Conservation (phyloP, 345 rosid species). For the Citrus mangshanensis region DNA sequence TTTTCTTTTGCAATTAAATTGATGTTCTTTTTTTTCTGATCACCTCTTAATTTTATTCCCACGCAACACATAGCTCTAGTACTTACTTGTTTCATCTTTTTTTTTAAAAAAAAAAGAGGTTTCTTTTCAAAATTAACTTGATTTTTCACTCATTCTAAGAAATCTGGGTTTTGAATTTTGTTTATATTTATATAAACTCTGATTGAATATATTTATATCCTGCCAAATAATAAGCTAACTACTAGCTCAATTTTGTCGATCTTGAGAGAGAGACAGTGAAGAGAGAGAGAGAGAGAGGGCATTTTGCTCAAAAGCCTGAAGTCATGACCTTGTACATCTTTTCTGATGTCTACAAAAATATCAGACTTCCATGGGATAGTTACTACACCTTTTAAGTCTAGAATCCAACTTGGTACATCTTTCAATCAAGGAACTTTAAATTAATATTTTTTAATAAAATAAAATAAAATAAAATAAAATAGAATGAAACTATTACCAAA, state of each 20-base stretch:
- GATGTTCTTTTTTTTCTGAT: neutral
- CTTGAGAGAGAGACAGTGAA: neutral
- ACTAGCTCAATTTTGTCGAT: neutral
- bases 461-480: no score
- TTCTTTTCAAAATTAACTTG: neutral
- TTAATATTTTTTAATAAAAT: neutral
- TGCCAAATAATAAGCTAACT: neutral
- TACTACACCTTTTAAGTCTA: neutral
- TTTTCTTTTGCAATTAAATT: no score
- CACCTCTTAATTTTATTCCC: neutral
- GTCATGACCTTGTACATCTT: neutral
- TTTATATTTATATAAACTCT: no score
- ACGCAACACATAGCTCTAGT: neutral
- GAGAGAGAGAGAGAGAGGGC: neutral
- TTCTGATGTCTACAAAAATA: neutral
- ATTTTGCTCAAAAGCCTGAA: neutral
- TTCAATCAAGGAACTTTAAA: constrained; percentile 9
- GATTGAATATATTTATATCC: neutral
- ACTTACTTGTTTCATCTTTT: neutral
- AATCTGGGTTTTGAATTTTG: neutral
- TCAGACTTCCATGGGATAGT: constrained; percentile 2
- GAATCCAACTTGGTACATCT: neutral
- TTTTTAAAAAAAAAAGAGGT: no score
- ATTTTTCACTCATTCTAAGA: neutral
- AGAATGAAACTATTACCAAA: neutral